Conservation (phyloP, 345 rosid species). For the Boechera divaricarpa region DNA sequence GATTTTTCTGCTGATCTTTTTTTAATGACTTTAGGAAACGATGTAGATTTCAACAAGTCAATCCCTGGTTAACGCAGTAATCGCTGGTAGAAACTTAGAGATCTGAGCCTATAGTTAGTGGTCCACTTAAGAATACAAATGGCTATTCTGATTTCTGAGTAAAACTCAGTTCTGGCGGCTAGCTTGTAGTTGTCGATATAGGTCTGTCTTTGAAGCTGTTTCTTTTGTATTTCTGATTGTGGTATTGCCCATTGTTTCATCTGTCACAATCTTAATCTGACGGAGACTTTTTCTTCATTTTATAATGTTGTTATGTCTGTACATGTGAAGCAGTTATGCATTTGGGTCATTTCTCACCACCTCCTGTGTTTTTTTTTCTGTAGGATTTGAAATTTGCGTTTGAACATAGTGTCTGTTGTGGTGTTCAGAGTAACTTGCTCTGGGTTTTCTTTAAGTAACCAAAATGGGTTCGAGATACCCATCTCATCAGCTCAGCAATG, state of each 20-base stretch:
- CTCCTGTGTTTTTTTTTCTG: not conserved
- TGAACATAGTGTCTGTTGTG: not conserved
- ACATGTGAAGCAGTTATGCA: constrained; percentile 41
- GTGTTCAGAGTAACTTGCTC: constrained; percentile 27
- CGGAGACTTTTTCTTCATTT: constrained; percentile 15
- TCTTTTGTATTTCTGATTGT: constrained; percentile 9
- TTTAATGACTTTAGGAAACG: not conserved
- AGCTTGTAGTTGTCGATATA: constrained; percentile 27
- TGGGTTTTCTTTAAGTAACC: constrained; percentile 35
- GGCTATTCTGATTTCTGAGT: not conserved
- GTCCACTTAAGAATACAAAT: constrained; percentile 26
- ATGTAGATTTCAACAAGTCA: not conserved
- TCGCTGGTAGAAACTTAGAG: constrained; percentile 21
- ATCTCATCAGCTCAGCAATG: constrained; percentile 97
- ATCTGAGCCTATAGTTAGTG: constrained; percentile 41
- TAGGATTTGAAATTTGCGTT: constrained; percentile 32
- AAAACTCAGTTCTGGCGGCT: constrained; percentile 21
- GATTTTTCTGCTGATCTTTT: not conserved
- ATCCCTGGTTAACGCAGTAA: constrained; percentile 4
- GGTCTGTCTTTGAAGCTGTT: constrained; percentile 10
- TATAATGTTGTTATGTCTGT: constrained; percentile 14
- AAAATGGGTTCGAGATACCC: constrained; percentile 98
- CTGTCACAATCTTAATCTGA: constrained; percentile 31
- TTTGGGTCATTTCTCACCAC: constrained; percentile 27
- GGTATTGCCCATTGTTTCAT: constrained; percentile 32